Conservation (phyloP, 1,284 basidiomycete genomes). For the Trichosporon ovoides region DNA sequence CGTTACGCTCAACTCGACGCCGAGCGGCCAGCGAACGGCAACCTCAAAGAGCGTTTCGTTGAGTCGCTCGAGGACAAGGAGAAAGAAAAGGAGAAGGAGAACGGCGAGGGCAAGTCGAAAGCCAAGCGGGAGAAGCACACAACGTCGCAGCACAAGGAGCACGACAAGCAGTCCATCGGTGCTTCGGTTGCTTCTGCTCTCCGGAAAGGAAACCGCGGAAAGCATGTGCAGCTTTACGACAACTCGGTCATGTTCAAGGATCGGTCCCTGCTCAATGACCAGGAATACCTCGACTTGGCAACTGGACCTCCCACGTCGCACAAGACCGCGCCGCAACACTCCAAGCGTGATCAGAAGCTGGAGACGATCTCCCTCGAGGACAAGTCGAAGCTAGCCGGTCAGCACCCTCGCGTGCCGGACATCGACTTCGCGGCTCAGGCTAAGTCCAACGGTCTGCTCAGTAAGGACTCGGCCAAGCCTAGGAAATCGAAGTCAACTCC, state of each 20-base stretch:
- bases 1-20: neutral
- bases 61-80: constrained; percentile 47
- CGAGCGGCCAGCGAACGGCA: constrained; percentile 19
- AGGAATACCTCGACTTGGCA: constrained; percentile 52
- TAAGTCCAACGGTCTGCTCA: constrained; percentile 34
- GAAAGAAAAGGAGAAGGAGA: constrained; percentile 22
- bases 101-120: constrained; percentile 20
- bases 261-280: constrained; percentile 45
- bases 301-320: constrained; percentile 49
- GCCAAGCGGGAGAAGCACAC: constrained; percentile 12
- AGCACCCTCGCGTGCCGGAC: constrained; percentile 39
- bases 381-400: constrained; percentile 44
- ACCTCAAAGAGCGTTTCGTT: constrained; percentile 51
- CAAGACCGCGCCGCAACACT: constrained; percentile 35
- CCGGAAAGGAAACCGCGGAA: constrained; percentile 51
- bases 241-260: constrained; percentile 52
- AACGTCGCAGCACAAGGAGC: constrained; percentile 13
- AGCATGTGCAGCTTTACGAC: constrained; percentile 49
- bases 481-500: constrained; percentile 24
- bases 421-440: constrained; percentile 43
- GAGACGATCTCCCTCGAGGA: constrained; percentile 49
- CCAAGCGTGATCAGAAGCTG: constrained; percentile 45
- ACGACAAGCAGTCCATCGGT: constrained; percentile 22
- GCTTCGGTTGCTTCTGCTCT: constrained; percentile 45
- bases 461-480: constrained; percentile 29